Base-by-base conservation (phyloP, 306 rosid species). In the Herpetospermum pedunculosum region DNA sequence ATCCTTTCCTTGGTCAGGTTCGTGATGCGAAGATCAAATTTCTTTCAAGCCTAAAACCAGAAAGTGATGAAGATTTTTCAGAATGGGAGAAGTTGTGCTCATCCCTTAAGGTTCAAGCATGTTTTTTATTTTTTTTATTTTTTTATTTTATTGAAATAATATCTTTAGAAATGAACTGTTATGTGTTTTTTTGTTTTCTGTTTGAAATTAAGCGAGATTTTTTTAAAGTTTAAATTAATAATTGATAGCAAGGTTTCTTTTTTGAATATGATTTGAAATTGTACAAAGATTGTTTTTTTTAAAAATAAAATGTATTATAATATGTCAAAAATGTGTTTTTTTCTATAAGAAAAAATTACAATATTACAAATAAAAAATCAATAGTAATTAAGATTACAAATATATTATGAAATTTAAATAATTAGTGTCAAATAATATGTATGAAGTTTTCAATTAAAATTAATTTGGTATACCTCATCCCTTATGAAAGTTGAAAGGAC, bases 21-120 rank as follows among this genome's bases (percentile, higher is more conserved):
- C 92, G 96, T 74, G 97, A 91, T 80, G 91, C 84, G 12, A 94
- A 94, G 83, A 74, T 94, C 52, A 87, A 91, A 85, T 84, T 94
- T 81, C 85, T 94, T 68, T 84, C 81, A 71, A 82, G 87, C 86
- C 87, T 91, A 70, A 91, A 87, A 75, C 97, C 81, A 78, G 97
- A 88, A 63, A 84, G 43, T 14, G 86, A 84, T 69, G 90, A 91
- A 78, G 98, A 94, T 44, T 37, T 77, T 76, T 77, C 49, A 49
- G 96, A 94, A 75, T 91, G 98, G 97, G 84, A 88, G 77, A 84
- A 87, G 58, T 80, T 94, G 75, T 81, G 96, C 23, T 59, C 84
- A 70, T 79, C 83, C 12, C 96, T 94, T 19, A 94, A 91, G 90
- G 98, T 91, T 55, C 62, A 78, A 81, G 38, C 77, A 52, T 67